A percentile compares a stretch with the other conserved stretches of the same genome.
Conservation (phyloP, 2,329 filamentous ascomycete species). For the Ploettnerulaceae sp. region DNA sequence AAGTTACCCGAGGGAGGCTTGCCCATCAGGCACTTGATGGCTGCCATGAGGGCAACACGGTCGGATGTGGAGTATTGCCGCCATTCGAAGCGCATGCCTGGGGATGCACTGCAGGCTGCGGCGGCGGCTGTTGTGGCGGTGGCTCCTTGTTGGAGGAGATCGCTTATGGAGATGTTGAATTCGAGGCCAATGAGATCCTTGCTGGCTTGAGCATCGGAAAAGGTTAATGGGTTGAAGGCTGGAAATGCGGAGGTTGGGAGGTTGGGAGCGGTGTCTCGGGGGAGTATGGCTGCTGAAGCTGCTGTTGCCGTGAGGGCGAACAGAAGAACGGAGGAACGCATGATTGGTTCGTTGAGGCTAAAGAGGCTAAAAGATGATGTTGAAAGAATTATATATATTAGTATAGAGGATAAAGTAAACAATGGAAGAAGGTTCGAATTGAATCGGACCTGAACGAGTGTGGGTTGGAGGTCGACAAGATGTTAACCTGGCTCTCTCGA, state of each 20-base stretch:
- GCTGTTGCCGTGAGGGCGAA: not conserved
- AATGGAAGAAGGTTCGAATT: no score
- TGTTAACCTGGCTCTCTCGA: no score
- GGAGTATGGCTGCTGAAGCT: constrained; percentile 2
- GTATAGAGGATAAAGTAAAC: no score
- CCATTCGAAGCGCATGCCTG: constrained; percentile 16
- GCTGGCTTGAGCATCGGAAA: constrained; percentile 5
- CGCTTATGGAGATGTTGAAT: not conserved
- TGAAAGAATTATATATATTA: no score
- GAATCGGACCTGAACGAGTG: no score
- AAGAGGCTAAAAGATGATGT: no score
- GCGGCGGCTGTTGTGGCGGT: constrained; percentile 1
- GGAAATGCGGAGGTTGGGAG: not conserved
- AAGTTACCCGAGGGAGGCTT: constrained; percentile 13
- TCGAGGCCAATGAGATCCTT: constrained; percentile 7
- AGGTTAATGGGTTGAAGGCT: not conserved
- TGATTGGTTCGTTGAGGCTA: no score
- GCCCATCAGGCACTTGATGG: constrained; percentile 13
- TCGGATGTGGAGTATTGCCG: constrained; percentile 10
- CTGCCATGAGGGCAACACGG: constrained; percentile 7
- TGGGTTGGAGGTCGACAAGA: no score
- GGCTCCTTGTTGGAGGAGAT: constrained; percentile 1
- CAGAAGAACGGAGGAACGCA: constrained; percentile 8
- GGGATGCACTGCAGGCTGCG: constrained; percentile 11
- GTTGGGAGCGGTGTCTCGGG: not conserved